Conservation (phyloP, 176 grass and related monocot genomes). For the Bonia amplexicaulis region DNA sequence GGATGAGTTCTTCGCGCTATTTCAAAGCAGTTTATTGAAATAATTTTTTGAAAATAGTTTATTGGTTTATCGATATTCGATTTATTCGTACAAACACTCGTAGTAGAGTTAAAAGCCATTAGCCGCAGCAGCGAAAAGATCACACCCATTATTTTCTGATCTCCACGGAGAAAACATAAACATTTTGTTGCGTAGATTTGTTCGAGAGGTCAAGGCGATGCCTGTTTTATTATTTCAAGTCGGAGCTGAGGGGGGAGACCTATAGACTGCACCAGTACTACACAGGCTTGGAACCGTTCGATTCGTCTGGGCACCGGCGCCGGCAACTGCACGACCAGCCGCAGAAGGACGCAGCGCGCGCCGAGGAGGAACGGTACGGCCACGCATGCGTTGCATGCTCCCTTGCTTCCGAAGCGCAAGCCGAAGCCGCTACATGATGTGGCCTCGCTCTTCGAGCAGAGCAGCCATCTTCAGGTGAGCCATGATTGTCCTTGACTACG, state of each 20-base stretch:
- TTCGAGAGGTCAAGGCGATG: neutral
- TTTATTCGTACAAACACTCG: too few relatives aligned
- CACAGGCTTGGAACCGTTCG: neutral
- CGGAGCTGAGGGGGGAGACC: neutral
- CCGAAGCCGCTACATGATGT: neutral
- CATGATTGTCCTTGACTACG: neutral
- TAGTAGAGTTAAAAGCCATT: too few relatives aligned
- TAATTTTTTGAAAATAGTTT: too few relatives aligned
- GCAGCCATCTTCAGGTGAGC: neutral
- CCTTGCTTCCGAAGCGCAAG: neutral
- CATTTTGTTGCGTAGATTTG: neutral
- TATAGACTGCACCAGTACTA: neutral
- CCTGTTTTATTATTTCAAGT: neutral
- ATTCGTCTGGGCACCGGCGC: neutral
- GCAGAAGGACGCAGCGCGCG: neutral
- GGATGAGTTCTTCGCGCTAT: too few relatives aligned
- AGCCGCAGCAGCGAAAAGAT: too few relatives aligned
- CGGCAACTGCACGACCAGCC: neutral
- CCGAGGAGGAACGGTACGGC: slow-evolving; percentile 14
- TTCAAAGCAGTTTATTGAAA: too few relatives aligned
- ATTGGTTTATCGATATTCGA: too few relatives aligned
- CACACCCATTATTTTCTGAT: too few relatives aligned
- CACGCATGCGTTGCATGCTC: slow-evolving; percentile 29
- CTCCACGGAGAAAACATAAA: neutral
- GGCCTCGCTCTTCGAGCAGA: slow-evolving; percentile 14